phyloP scores from a whole-genome alignment of 805 yeast genomes.

The Wickerhamomyces chaumierensis region DNA sequence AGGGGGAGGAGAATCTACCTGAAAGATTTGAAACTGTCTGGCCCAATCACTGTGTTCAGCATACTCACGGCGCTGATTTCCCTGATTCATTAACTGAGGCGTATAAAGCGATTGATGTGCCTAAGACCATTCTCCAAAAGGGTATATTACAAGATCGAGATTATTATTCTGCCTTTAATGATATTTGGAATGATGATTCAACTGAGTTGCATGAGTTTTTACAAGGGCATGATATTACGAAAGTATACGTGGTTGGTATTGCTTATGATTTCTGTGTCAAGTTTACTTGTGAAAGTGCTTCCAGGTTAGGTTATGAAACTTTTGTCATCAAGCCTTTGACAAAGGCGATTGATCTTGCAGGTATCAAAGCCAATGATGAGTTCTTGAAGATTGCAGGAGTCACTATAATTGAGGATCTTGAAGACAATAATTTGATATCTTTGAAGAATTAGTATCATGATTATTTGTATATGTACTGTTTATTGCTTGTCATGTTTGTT shows the following conservation, averaged over 20 bases:
- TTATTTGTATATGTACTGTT: too few relatives aligned
- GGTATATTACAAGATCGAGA: constrained; percentile 68
- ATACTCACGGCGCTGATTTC: constrained; percentile 52
- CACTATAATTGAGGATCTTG: constrained; percentile 12
- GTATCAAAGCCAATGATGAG: constrained; percentile 23
- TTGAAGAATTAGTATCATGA: too few relatives aligned
- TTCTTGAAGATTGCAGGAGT: constrained; percentile 25
- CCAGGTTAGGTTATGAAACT: constrained; percentile 49
- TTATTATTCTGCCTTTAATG: constrained; percentile 80
- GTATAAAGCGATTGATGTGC: constrained; percentile 22
- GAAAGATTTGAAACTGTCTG: constrained; percentile 43
- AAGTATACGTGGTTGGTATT: constrained; percentile 67
- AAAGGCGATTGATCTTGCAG: constrained; percentile 41
- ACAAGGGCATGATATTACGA: constrained; percentile 32
- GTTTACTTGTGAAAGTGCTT: constrained; percentile 64
- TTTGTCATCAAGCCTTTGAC: constrained; percentile 47
- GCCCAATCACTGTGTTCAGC: constrained; percentile 89
- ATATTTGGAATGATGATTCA: constrained; percentile 59
- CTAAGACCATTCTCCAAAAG: constrained; percentile 44
- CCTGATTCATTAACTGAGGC: constrained; percentile 35
- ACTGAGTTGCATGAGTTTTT: constrained; percentile 54
- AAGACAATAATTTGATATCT: too few relatives aligned
- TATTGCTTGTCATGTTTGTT: too few relatives aligned
- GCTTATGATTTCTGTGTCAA: constrained; percentile 85
- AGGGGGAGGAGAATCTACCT: constrained; percentile 12